Evolutionary conservation across 2,329 filamentous ascomycete genomes (phyloP).

Genomic region (Alternaria sp.): DNA sequence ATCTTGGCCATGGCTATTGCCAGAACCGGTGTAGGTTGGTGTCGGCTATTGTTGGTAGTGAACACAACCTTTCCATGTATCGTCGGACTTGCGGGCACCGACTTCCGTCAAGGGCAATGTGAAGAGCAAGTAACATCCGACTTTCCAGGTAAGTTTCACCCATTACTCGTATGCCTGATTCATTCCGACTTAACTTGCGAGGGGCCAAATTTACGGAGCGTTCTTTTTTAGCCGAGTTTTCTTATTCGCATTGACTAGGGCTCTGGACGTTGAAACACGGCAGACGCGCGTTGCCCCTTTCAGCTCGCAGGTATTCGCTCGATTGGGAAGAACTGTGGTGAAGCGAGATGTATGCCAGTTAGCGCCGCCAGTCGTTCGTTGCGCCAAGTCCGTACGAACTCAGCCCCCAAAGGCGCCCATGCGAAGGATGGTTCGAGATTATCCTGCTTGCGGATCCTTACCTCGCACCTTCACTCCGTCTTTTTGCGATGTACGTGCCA

Average conservation of each 20-base stretch:
- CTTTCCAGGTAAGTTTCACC: not conserved
- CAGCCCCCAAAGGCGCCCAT: not conserved
- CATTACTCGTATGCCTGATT: not conserved
- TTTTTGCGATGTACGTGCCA: not conserved
- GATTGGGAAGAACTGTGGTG: conserved; percentile 17
- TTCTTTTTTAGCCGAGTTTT: not conserved
- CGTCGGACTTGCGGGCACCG: not conserved
- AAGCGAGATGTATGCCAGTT: conserved; percentile 15
- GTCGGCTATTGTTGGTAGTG: not conserved
- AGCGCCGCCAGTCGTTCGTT: conserved; percentile 2
- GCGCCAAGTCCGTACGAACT: not conserved
- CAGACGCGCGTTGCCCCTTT: not conserved
- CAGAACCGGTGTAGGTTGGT: not conserved
- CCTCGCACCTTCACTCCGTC: not conserved
- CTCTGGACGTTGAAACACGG: not conserved
- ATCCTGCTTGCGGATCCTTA: not conserved
- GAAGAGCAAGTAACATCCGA: not conserved
- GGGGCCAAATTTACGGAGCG: not conserved
- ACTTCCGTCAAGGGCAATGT: not conserved
- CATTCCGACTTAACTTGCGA: not conserved
- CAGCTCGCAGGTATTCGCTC: conserved; percentile 26
- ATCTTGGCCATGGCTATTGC: not conserved
- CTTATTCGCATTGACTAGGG: not conserved
- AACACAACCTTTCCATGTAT: not conserved
- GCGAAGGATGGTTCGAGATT: not conserved